Percentiles rank a stretch among this genome's conserved stretches.
Conservation (phyloP, 345 rosid genomes). For the Leavenworthia alabamica region DNA sequence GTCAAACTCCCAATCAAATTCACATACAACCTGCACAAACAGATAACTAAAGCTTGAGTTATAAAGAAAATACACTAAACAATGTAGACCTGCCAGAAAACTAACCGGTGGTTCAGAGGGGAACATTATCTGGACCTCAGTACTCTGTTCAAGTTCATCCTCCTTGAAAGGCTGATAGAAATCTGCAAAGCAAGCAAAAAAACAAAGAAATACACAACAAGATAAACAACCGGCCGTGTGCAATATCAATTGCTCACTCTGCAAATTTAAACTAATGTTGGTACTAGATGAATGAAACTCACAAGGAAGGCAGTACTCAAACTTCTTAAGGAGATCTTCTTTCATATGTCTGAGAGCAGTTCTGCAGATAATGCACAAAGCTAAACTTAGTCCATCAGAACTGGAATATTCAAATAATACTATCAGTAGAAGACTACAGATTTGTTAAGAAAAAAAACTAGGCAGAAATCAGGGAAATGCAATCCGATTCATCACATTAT, state of each 20-base stretch:
- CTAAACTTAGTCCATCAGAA: slow-evolving; percentile 7
- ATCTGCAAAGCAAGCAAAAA: slow-evolving; percentile 39
- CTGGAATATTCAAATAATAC: background rate
- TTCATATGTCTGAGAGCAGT: slow-evolving; percentile 85
- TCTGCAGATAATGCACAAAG: slow-evolving; percentile 44
- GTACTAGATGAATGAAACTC: slow-evolving; percentile 39
- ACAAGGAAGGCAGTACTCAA: slow-evolving; percentile 94
- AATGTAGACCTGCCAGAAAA: slow-evolving; percentile 11
- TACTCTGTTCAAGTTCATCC: slow-evolving; percentile 80
- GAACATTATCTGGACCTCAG: slow-evolving; percentile 73
- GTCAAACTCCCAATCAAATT: slow-evolving; percentile 92
- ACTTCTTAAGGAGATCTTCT: slow-evolving; percentile 79
- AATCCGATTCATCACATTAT: background rate
- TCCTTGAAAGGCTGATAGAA: slow-evolving; percentile 83
- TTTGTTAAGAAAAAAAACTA: background rate
- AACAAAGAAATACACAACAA: background rate
- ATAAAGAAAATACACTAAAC: background rate
- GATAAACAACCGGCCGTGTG: background rate
- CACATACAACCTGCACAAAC: slow-evolving; percentile 73
- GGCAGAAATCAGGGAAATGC: background rate
- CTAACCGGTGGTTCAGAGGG: slow-evolving; percentile 87
- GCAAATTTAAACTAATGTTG: background rate
- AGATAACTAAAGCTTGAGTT: slow-evolving; percentile 1
- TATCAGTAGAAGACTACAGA: background rate
- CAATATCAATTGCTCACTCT: background rate